Conservation (phyloP, 139 green algal species). For the Dunaliella primolecta region DNA sequence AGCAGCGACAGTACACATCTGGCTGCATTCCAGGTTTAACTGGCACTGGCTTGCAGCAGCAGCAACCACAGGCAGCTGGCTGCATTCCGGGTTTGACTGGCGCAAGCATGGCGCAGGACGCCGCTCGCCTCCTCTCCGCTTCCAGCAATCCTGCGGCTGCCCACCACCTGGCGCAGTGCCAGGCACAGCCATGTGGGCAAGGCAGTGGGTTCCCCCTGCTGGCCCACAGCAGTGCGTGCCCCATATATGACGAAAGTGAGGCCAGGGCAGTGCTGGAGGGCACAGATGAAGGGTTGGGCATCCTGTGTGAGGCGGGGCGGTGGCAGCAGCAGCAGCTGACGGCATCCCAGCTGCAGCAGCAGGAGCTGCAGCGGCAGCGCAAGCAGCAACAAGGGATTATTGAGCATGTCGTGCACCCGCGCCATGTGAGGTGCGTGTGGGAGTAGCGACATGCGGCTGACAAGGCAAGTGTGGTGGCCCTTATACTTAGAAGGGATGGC, state of each 20-base stretch:
- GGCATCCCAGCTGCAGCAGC: not conserved
- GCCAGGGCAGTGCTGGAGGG: constrained; percentile 8
- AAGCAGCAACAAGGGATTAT: not conserved
- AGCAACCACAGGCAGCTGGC: not conserved
- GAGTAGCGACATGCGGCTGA: too few relatives aligned
- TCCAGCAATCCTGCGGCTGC: too few relatives aligned
- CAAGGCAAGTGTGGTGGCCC: too few relatives aligned
- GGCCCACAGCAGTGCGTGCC: not conserved
- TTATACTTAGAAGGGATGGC: too few relatives aligned
- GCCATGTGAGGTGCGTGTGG: constrained; percentile 19
- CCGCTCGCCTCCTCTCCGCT: too few relatives aligned
- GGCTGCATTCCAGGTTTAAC: not conserved
- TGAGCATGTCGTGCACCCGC: constrained; percentile 19
- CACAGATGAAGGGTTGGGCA: not conserved
- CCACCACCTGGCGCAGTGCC: too few relatives aligned
- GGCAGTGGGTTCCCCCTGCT: not conserved
- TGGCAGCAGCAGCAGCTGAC: not conserved
- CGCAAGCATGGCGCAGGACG: not conserved
- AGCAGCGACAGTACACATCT: not conserved
- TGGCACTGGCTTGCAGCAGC: not conserved
- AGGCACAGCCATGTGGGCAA: too few relatives aligned
- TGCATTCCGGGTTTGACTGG: not conserved
- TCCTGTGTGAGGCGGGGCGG: not conserved
- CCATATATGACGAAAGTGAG: not conserved
- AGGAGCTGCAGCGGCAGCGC: constrained; percentile 13